Evolutionary conservation across 169 alveolate species (phyloP), one percentile per base, ranked within the genome.

Genomic region (Theileria equi): DNA sequence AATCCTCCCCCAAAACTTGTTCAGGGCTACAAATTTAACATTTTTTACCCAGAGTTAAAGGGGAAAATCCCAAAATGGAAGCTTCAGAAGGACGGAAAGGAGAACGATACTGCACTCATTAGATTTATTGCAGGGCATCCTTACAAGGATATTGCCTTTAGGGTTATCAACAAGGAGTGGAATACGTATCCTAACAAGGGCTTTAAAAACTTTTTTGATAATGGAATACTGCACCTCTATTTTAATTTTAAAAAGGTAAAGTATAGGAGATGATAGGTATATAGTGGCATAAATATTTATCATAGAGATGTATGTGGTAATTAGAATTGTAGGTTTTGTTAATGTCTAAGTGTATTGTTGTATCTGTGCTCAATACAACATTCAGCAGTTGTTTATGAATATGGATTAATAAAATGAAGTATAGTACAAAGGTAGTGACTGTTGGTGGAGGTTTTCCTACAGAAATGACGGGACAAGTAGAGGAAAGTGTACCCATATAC

Each of bases 41-140:
- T 97, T 38, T 96, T 95, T 83, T 97, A 94, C 71, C 98, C 98
- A 3, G 89, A 94, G 47, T 97, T 93, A 81, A 91, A 91, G 69
- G 85, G 95, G 21, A 87, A 94, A 62, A 87, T 98, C 6, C 99
- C 99, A 1, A 85, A 94, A 59, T 95, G 93, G 91, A 89, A 80
- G 59, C 81, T 97, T 40, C 89, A 91, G 43, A 86, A 92, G 35
- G 98, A 94, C 60, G 73, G 88, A 17, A 76, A 38, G 19, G 59
- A 50, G 4, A 48, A 21, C 7, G 83, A 65, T 38, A 93, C 93
- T 57, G 89, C 94, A 8, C 91, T 95, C 34, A 88, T 97, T 13
- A 93, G 97, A 43, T 97, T 97, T 86, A 92, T 91, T 57, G 98
- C 98, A 0, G 99, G 99, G 0, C 97, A 97, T 0, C 99, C 99